Base-by-base conservation (phyloP, 352 stramenopile species). In the Phytophthora citrophthora region DNA sequence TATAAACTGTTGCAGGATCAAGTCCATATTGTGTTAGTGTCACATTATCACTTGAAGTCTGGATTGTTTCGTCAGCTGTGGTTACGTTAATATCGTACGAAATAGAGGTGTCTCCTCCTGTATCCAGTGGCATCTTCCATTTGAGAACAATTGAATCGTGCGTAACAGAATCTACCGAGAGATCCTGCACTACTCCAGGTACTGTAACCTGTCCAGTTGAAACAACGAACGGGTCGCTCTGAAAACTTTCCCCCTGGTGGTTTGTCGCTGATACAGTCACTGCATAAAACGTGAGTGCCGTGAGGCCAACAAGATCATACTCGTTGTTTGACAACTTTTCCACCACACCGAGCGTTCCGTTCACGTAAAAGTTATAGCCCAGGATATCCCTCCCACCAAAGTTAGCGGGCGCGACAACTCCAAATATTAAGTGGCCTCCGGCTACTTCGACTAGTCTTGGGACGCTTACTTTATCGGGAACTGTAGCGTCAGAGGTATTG, bases 291-390 rank as follows among this genome's bases (percentile, higher is more conserved):
- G 71, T 77, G 5, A 64, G 3, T 1, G 74, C 64, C 1, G 29
- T 18, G 13, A 89, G 59, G 0, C 65, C 68, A 29, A 78, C 61
- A 24, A 88, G 50, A 23, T 86, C 74, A 36, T 74, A 85, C 11
- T 72, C 24, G 2, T 23, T 57, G 16, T 24, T 36, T 4, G 58
- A 72, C 2, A 63, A 44, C 4, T 10, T 16, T 0, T 66, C 24
- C 8, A 53, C 46, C 1, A 47, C 31, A 9, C 23, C 43, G 1
- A 24, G 16, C 3, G 56, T 44, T 9, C 36, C 62, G 40, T 85
- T 65, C 0, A 77, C 40, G 18, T 70, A 77, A 43, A 88, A 76
- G 0, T 24, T 34, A 23, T 77, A 87, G 0, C 40, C 29, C 3
- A 51, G 48, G 24, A 90, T 56, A 0, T 41, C 18, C 12, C 40